Conservation (phyloP, 192 early-diverging fungal species). For the Kappamyces sp. region DNA sequence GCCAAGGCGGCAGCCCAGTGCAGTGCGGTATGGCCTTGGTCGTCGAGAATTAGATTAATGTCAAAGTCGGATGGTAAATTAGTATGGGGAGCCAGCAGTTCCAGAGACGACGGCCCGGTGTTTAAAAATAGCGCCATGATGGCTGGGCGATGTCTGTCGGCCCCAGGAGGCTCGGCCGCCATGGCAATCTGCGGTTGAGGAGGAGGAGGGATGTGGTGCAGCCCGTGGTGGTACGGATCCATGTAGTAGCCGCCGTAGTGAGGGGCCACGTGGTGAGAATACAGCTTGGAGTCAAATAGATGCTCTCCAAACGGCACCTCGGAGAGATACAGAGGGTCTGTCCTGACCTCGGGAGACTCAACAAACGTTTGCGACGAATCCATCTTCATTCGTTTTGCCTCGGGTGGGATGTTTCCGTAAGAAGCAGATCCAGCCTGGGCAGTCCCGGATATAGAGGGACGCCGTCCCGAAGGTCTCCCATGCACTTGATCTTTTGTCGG, state of each 20-base stretch:
- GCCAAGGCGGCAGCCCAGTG: slow-evolving; percentile 96
- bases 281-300: too few relatives aligned
- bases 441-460: neutral
- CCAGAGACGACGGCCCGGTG: slow-evolving; percentile 66
- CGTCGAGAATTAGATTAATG: slow-evolving; percentile 82
- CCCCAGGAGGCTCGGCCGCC: slow-evolving; percentile 1
- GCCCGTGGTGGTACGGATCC: slow-evolving; percentile 17
- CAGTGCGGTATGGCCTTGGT: slow-evolving; percentile 87
- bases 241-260: slow-evolving; percentile 12
- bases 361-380: too few relatives aligned
- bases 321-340: too few relatives aligned
- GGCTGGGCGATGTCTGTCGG: slow-evolving; percentile 62
- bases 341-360: too few relatives aligned
- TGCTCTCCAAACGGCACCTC: too few relatives aligned
- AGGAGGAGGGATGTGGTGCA: slow-evolving; percentile 10
- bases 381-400: slow-evolving; percentile 2
- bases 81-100: slow-evolving; percentile 35
- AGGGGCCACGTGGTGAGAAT: neutral
- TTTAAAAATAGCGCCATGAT: slow-evolving; percentile 82
- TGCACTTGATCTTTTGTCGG: slow-evolving; percentile 47
- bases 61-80: slow-evolving; percentile 56
- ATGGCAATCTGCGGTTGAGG: neutral
- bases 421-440: neutral
- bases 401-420: neutral
- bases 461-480: slow-evolving; percentile 1